Conservation (phyloP, 2,329 filamentous ascomycete genomes). For the Venturia carpophila region DNA sequence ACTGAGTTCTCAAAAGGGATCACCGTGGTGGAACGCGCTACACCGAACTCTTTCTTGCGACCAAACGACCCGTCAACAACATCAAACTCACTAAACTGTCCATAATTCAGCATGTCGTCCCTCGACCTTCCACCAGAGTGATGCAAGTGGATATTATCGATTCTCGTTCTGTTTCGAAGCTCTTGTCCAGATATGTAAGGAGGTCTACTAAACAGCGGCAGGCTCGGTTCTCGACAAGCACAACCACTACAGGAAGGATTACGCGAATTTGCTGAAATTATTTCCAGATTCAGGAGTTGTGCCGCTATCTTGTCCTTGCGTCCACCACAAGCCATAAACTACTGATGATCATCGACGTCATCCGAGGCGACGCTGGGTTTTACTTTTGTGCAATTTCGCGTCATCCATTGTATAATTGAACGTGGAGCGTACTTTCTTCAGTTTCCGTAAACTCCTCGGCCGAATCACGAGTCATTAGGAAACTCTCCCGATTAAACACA, state of each 20-base stretch:
- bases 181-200: neutral
- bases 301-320: neutral
- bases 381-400: no score
- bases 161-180: neutral
- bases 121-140: neutral
- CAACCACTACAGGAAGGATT: neutral
- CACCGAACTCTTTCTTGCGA: no score
- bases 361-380: no score
- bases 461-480: no score
- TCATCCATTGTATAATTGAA: no score
- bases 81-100: neutral
- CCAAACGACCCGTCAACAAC: neutral
- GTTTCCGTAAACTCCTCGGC: no score
- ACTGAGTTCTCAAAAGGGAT: no score
- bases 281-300: neutral
- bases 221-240: neutral
- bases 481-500: no score
- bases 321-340: no score
- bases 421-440: no score
- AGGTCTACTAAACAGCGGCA: neutral
- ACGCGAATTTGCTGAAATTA: neutral
- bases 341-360: no score
- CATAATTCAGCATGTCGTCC: neutral
- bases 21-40: no score
- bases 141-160: neutral